Evolutionary conservation across 2,329 filamentous ascomycete species (phyloP), one percentile per base, ranked within the genome.

Genomic region (Ophiostoma novo-ulmi): DNA sequence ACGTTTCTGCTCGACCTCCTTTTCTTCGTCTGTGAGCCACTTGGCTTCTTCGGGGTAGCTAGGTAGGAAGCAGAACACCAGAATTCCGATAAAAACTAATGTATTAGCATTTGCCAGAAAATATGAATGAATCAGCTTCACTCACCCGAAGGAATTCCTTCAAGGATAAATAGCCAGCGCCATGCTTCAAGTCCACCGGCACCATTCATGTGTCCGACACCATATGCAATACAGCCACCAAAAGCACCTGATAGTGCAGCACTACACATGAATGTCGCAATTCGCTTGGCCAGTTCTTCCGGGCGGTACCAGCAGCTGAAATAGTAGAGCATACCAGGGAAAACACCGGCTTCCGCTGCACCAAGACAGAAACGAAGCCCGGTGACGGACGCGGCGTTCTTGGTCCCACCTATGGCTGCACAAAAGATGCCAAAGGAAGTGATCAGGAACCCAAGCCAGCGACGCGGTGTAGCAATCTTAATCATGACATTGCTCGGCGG

Each of bases 381-480:
- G 5, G n/a, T 58, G n/a, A 58, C 52, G 22, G 52, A 58, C 52
- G 52, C 52, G 22, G 52, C 52, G 22, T 58, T 58, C 5, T 13
- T 58, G 1, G 52, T 58, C n/a, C 52, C 52, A 5, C 52, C 52
- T 13, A 58, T 58, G 11, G 8, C 52, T 13, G n/a, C n/a, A 26
- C 52, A 58, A 10, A 58, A 58, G 69, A 86, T 83, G 7, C 89
- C 89, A 89, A 90, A 92, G 22, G 83, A 80, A 38, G 87, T 81
- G 78, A 91, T 89, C 74, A 92, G 87, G 74, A 89, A 85, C 0
- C 88, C 84, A 66, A 92, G 77, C 84, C 89, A 91, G 70, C 86
- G 81, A 35, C 85, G 86, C 0, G 89, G 88, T 6, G 84, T 83
- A 71, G 89, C 80, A 76, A 86, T 87, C 79, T 89, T 89, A 70